These are phyloP conservation scores for Achlya hypogyna DNA, from an alignment of 352 stramenopile species.

Conservation along the genomic window DNA sequence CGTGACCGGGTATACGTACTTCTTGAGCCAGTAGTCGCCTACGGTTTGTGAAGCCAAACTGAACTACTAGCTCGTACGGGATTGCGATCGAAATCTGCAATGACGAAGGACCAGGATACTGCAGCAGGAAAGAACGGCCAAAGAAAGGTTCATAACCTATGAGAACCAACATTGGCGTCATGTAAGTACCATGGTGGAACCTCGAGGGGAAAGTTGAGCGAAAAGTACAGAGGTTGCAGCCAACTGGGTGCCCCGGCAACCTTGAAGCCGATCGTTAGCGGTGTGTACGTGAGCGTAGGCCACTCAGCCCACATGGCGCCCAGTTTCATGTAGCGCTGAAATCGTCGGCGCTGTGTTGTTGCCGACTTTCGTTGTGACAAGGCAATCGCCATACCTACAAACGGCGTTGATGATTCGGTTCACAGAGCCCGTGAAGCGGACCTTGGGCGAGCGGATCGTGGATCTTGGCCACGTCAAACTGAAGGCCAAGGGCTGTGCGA, in stretches of 20 bases:
- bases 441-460: slow-evolving; percentile 18
- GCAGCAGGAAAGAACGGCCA: not conserved
- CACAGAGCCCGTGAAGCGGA: not conserved
- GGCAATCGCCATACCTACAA: slow-evolving; percentile 13
- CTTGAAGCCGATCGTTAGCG: slow-evolving; percentile 19
- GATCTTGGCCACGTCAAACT: slow-evolving; percentile 6
- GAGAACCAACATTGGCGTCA: not conserved
- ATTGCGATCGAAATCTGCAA: not conserved
- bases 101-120: not conserved
- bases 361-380: slow-evolving; percentile 11
- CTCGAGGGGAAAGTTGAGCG: not conserved
- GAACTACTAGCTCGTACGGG: not conserved
- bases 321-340: slow-evolving; percentile 14
- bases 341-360: not conserved
- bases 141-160: not conserved
- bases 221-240: not conserved
- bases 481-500: not conserved
- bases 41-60: not conserved
- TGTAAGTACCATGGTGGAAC: not conserved
- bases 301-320: slow-evolving; percentile 16
- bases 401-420: not conserved
- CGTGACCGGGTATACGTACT: slow-evolving; percentile 7
- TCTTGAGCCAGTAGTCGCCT: not conserved
- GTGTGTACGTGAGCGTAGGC: slow-evolving; percentile 12
- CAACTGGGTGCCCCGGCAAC: not conserved